Conservation (phyloP, 2,329 filamentous ascomycete species). For the Neurospora crassa region DNA sequence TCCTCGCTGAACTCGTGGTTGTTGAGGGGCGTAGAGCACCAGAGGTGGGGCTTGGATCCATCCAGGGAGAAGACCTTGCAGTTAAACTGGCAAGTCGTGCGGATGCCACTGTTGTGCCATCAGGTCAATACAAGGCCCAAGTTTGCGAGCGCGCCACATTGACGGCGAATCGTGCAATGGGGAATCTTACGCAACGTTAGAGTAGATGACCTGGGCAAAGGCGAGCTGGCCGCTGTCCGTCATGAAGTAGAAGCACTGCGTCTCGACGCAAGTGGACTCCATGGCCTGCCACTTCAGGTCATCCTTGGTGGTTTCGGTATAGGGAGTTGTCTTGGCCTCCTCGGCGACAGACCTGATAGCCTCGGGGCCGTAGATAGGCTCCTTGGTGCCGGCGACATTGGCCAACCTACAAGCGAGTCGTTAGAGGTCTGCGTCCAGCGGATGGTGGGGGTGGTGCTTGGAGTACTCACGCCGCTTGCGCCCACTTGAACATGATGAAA, state of each 20-base stretch:
- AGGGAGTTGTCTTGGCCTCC: conserved; percentile 68
- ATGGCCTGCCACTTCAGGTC: conserved; percentile 76
- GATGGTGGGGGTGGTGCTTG: background rate
- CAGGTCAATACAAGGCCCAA: conserved; percentile 11
- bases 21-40: conserved; percentile 70
- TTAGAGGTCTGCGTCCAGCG: conserved; percentile 9
- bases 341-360: conserved; percentile 80
- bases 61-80: conserved; percentile 80
- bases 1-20: conserved; percentile 80
- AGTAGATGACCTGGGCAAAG: conserved; percentile 91
- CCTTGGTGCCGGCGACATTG: conserved; percentile 87
- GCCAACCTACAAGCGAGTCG: conserved; percentile 40
- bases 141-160: background rate
- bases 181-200: conserved; percentile 74
- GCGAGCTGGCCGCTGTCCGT: conserved; percentile 67
- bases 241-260: conserved; percentile 86
- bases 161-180: conserved; percentile 4
- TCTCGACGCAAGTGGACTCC: conserved; percentile 86
- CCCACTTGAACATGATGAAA: conserved; percentile 79
- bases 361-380: conserved; percentile 86
- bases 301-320: conserved; percentile 67
- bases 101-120: conserved; percentile 57
- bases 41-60: conserved; percentile 63
- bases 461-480: conserved; percentile 70
- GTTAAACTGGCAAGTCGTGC: conserved; percentile 89